Percentiles rank a stretch among this genome's conserved stretches.
phyloP scores from a whole-genome alignment of 2,329 filamentous ascomycete species.

The Sporothrix protearum region DNA sequence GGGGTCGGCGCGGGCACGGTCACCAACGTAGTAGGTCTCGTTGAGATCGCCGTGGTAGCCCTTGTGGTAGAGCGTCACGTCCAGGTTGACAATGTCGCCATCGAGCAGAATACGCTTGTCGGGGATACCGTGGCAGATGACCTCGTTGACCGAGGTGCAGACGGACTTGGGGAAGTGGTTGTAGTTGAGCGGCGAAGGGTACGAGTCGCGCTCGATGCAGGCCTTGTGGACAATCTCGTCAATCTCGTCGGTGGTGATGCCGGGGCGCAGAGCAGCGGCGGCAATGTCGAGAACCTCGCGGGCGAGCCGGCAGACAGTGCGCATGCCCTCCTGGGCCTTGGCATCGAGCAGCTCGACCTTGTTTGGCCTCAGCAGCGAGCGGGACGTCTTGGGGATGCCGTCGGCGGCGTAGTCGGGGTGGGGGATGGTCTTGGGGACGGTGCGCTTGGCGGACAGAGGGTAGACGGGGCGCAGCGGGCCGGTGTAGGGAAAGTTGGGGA shows the following conservation, averaged over 20 bases:
- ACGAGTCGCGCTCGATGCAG: conserved; percentile 86
- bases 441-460: conserved; percentile 68
- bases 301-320: conserved; percentile 81
- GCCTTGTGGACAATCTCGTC: conserved; percentile 94
- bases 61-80: conserved; percentile 89
- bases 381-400: conserved; percentile 66
- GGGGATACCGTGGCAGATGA: conserved; percentile 97
- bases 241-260: conserved; percentile 91
- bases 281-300: conserved; percentile 92
- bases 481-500: conserved; percentile 79
- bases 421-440: conserved; percentile 73
- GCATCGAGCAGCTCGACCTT: conserved; percentile 80
- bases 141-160: conserved; percentile 93
- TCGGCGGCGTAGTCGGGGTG: conserved; percentile 85
- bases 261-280: conserved; percentile 77
- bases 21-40: conserved; percentile 97
- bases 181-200: conserved; percentile 93
- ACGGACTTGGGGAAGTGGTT: conserved; percentile 96
- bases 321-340: conserved; percentile 81
- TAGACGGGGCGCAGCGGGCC: conserved; percentile 83
- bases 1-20: conserved; percentile 76
- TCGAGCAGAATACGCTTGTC: conserved; percentile 83
- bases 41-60: conserved; percentile 97
- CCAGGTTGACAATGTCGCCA: conserved; percentile 95
- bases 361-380: conserved; percentile 63